A percentile compares a stretch with the other conserved stretches of the same genome.
Evolutionary conservation across 768 basidiomycete species (phyloP).

Genomic region (Xerocomellus chrysenteron): DNA sequence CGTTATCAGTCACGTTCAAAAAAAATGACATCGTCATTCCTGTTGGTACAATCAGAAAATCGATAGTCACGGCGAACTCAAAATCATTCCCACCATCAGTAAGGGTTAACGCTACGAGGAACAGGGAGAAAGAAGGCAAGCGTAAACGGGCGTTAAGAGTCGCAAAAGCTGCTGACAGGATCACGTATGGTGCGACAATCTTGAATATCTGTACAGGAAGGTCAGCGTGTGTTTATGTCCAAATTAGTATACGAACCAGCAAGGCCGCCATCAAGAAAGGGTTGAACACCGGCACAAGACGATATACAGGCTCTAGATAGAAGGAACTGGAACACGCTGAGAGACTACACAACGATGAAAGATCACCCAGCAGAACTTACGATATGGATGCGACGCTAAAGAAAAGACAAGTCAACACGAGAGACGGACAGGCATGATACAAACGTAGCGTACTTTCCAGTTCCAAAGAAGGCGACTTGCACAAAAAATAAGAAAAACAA

Average conservation of each 20-base stretch:
- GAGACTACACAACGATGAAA: not conserved
- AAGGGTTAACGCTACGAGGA: conserved; percentile 72
- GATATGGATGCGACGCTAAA: conserved; percentile 80
- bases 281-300: conserved; percentile 80
- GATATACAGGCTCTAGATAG: conserved; percentile 86
- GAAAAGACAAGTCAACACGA: not conserved
- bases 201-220: conserved; percentile 62
- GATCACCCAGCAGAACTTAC: conserved; percentile 38
- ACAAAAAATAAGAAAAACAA: conserved; percentile 85
- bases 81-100: conserved; percentile 9
- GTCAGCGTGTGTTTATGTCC: conserved; percentile 2
- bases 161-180: conserved; percentile 68
- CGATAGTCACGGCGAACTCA: not conserved
- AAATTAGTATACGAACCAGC: conserved; percentile 43
- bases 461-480: conserved; percentile 84
- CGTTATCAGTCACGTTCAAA: conserved; percentile 78
- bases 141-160: conserved; percentile 63
- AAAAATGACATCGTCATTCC: conserved; percentile 86
- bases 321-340: conserved; percentile 52
- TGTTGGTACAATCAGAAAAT: conserved; percentile 25
- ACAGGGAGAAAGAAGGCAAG: conserved; percentile 77
- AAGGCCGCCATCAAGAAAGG: conserved; percentile 81
- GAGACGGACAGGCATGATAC: not conserved
- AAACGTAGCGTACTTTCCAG: conserved; percentile 62
- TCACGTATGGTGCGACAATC: conserved; percentile 76